These are phyloP conservation scores for Tylopilus plumbeoviolaceoides DNA, from an alignment of 768 basidiomycete genomes.

Conservation along the genomic window DNA sequence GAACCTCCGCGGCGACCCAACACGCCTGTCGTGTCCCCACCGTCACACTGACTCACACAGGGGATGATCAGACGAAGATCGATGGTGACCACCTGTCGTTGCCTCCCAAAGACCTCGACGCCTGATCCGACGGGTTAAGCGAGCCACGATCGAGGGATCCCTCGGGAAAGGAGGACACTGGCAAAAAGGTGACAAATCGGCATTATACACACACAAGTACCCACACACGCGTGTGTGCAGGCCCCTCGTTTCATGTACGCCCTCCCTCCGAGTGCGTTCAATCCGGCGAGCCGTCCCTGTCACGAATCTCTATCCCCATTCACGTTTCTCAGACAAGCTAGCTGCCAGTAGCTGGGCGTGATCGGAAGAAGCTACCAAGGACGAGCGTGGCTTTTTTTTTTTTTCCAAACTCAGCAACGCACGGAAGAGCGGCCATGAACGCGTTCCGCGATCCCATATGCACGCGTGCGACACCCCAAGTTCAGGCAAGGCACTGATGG, in stretches of 20 bases:
- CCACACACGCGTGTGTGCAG: constrained; percentile 6
- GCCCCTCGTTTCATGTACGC: neutral
- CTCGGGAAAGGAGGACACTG: neutral
- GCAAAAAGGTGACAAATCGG: neutral
- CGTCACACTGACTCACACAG: no score
- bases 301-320: constrained; percentile 14
- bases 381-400: neutral
- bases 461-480: neutral
- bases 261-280: no score
- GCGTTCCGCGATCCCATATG: constrained; percentile 19
- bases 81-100: neutral
- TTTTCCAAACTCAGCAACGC: constrained; percentile 3
- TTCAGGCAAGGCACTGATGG: constrained; percentile 10
- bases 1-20: constrained; percentile 14
- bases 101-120: neutral
- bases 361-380: constrained; percentile 10
- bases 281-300: constrained; percentile 2
- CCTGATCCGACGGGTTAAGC: constrained; percentile 9
- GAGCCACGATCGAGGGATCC: constrained; percentile 7
- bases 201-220: neutral
- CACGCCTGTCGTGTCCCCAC: neutral
- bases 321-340: constrained; percentile 9
- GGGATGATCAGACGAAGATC: neutral
- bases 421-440: constrained; percentile 24
- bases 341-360: constrained; percentile 6